Percentiles rank a stretch among this genome's conserved stretches.
Conservation (phyloP, 2,329 filamentous ascomycete species). For the Madurella fahalii region DNA sequence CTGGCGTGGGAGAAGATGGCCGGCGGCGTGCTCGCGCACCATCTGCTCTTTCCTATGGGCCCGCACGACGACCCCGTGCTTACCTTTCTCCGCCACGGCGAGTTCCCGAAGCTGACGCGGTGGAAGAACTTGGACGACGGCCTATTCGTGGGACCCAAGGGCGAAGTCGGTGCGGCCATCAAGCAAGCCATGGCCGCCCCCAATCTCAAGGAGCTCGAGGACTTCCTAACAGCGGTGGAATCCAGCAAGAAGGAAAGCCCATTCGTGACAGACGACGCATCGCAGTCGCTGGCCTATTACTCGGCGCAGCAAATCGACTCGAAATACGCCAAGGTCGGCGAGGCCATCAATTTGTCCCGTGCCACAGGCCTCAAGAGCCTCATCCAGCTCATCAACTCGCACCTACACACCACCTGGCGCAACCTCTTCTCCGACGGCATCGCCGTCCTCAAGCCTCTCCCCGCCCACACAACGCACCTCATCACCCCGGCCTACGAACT, state of each 20-base stretch:
- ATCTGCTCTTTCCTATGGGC: slow-evolving; percentile 81
- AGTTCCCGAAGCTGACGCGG: slow-evolving; percentile 68
- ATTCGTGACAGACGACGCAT: slow-evolving; percentile 62
- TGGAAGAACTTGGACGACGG: slow-evolving; percentile 69
- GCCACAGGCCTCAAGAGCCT: slow-evolving; percentile 62
- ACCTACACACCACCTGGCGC: slow-evolving; percentile 83
- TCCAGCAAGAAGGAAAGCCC: slow-evolving; percentile 38
- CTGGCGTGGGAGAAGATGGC: slow-evolving; percentile 91
- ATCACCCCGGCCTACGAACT: slow-evolving; percentile 67
- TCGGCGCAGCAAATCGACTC: slow-evolving; percentile 56
- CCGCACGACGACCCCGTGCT: slow-evolving; percentile 68
- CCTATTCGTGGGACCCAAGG: slow-evolving; percentile 67
- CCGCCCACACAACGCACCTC: slow-evolving; percentile 69
- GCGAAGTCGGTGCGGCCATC: slow-evolving; percentile 60
- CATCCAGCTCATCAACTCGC: slow-evolving; percentile 73
- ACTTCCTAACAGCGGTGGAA: slow-evolving; percentile 54
- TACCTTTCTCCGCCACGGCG: slow-evolving; percentile 67
- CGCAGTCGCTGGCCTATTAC: slow-evolving; percentile 74
- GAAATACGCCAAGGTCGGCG: slow-evolving; percentile 64
- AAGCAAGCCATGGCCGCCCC: slow-evolving; percentile 55
- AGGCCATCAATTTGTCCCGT: slow-evolving; percentile 54
- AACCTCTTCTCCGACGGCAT: slow-evolving; percentile 73
- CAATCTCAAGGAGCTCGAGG: slow-evolving; percentile 53
- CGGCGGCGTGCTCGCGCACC: slow-evolving; percentile 73
- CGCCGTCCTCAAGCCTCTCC: slow-evolving; percentile 73